These are phyloP conservation scores for Aspergillus funiculosus DNA, from an alignment of 495 filamentous ascomycete genomes.

Conservation along the genomic window DNA sequence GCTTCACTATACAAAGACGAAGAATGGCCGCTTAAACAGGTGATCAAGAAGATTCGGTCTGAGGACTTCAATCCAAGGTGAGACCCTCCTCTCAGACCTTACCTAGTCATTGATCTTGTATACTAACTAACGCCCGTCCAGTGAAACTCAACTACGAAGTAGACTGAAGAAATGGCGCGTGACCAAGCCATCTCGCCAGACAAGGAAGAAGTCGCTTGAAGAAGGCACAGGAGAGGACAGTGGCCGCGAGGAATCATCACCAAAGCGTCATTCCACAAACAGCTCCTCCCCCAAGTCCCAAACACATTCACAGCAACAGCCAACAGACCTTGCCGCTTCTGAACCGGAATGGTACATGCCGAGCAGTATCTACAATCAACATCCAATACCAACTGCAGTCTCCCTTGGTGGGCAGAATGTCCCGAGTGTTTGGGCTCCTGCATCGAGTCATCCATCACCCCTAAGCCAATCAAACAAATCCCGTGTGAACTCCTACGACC, in stretches of 20 bases:
- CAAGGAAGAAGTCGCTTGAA: conserved; percentile 38
- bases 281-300: conserved; percentile 15
- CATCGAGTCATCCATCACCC: conserved; percentile 23
- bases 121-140: conserved; percentile 13
- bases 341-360: conserved; percentile 21
- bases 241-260: conserved; percentile 21
- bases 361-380: conserved; percentile 17
- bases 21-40: conserved; percentile 46
- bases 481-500: conserved; percentile 25
- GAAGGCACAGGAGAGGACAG: conserved; percentile 24
- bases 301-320: conserved; percentile 1
- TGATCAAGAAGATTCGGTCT: conserved; percentile 45
- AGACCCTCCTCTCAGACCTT: not conserved
- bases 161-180: conserved; percentile 47
- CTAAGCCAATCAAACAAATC: conserved; percentile 27
- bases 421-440: conserved; percentile 21
- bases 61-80: conserved; percentile 47
- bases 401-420: conserved; percentile 16
- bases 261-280: conserved; percentile 15
- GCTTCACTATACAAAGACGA: conserved; percentile 45
- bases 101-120: not conserved
- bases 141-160: conserved; percentile 45
- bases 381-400: conserved; percentile 15
- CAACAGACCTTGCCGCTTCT: conserved; percentile 4
- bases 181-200: conserved; percentile 45